phyloP scores from a whole-genome alignment of 805 yeast species.

The Saccharomycopsis oosterbeekiorum region DNA sequence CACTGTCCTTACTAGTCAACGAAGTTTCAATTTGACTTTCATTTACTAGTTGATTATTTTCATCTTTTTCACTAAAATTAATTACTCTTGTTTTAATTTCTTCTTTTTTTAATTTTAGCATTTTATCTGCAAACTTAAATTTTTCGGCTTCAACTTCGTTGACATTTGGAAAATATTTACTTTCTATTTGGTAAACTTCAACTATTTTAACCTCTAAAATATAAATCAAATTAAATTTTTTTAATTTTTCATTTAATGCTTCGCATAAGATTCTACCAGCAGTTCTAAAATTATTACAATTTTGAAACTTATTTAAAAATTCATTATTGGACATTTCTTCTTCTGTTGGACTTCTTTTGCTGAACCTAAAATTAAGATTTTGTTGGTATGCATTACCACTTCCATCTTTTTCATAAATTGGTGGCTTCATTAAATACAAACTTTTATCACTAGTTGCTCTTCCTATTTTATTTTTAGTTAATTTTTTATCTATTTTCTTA shows the following conservation, averaged over 20 bases:
- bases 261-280: slow-evolving; percentile 36
- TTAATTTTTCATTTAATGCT: slow-evolving; percentile 27
- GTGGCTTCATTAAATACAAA: slow-evolving; percentile 23
- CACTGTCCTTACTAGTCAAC: slow-evolving; percentile 19
- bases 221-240: slow-evolving; percentile 34
- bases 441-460: slow-evolving; percentile 44
- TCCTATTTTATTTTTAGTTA: slow-evolving; percentile 35
- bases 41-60: slow-evolving; percentile 21
- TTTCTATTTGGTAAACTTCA: slow-evolving; percentile 34
- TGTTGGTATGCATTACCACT: slow-evolving; percentile 53
- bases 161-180: slow-evolving; percentile 36
- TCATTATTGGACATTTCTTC: slow-evolving; percentile 25
- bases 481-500: background rate
- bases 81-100: slow-evolving; percentile 35
- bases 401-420: slow-evolving; percentile 54
- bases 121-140: slow-evolving; percentile 30
- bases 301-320: slow-evolving; percentile 30
- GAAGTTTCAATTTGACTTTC: slow-evolving; percentile 7
- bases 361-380: slow-evolving; percentile 36
- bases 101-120: slow-evolving; percentile 31
- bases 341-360: slow-evolving; percentile 24
- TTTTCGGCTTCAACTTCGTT: slow-evolving; percentile 36
- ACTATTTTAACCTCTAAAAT: slow-evolving; percentile 42
- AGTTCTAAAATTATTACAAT: slow-evolving; percentile 31
- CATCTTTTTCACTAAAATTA: slow-evolving; percentile 28